Evolutionary conservation across 805 yeast species (phyloP), one percentile per base, ranked within the genome.

Genomic region (Yarrowia sp.): DNA sequence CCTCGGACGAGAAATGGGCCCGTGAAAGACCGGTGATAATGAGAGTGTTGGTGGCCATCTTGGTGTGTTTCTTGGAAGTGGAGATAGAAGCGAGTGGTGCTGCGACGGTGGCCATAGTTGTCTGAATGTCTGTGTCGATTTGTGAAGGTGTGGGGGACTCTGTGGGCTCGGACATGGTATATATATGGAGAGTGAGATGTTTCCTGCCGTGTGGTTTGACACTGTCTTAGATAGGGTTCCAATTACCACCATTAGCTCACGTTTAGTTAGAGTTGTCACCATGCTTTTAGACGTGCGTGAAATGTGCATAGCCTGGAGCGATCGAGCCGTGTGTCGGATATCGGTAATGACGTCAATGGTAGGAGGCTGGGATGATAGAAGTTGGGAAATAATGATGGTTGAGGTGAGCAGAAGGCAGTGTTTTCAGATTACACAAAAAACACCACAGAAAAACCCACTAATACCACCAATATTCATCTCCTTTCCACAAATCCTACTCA

Each of bases 11-110:
- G 14, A 68, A 68, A 41, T 70, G 69, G 36, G 49, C 46, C 12
- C 68, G 26, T 3, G 65, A 58, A 5, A 70, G 55, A 11, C 71
- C 71, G 42, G 69, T 48, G 53, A 70, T 63, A n/a, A 70, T 56
- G 22, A 70, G 64, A 8, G 71, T 70, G 58, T 70, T 70, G 19
- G 70, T 48, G 16, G 71, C 70, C 64, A 59, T 59, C 26, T 26
- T 56, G 36, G 8, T 40, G 5, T 41, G 63, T 38, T 52, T 52
- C 40, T 53, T 53, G 59, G 45, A 19, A 5, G 49, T 8, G 4
- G 65, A 16, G 26, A 35, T 41, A 35, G 52, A 48, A 16, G 52
- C 52, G 52, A 59, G 42, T 35, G 65, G 65, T 22, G 22, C 46
- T 59, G 50, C 65, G 11, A 59, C 65, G 14, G 65, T 16, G 50